Conservation (phyloP, 2,329 filamentous ascomycete species). For the Lecanoromycetidae sp. region DNA sequence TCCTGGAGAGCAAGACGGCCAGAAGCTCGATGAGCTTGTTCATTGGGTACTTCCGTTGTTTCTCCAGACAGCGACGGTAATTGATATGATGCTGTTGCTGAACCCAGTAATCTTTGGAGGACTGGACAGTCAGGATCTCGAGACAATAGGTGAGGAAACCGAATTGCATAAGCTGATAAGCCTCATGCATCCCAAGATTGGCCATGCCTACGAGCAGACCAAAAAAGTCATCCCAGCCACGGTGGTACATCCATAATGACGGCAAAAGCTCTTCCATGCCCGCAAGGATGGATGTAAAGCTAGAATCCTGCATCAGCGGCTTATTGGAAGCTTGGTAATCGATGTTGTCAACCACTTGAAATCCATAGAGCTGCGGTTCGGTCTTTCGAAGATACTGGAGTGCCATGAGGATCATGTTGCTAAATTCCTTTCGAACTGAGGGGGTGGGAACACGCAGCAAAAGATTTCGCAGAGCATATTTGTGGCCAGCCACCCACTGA, state of each 20-base stretch:
- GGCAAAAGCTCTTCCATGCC: slow-evolving; percentile 49
- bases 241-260: slow-evolving; percentile 47
- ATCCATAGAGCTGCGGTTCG: slow-evolving; percentile 21
- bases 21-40: slow-evolving; percentile 33
- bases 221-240: slow-evolving; percentile 69
- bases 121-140: slow-evolving; percentile 50
- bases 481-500: slow-evolving; percentile 47
- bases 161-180: slow-evolving; percentile 46
- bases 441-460: slow-evolving; percentile 49
- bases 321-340: not conserved
- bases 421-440: slow-evolving; percentile 42
- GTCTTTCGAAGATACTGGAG: slow-evolving; percentile 38
- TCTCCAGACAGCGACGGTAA: slow-evolving; percentile 33
- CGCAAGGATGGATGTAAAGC: slow-evolving; percentile 23
- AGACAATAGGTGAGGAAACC: slow-evolving; percentile 49
- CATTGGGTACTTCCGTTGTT: slow-evolving; percentile 35
- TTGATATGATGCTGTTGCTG: slow-evolving; percentile 36
- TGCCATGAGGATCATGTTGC: slow-evolving; percentile 41
- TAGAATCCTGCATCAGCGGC: not conserved
- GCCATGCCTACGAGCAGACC: slow-evolving; percentile 56
- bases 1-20: slow-evolving; percentile 26
- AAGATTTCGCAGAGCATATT: slow-evolving; percentile 50
- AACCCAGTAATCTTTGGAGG: slow-evolving; percentile 36
- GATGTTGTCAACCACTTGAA: slow-evolving; percentile 1
- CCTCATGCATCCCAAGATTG: slow-evolving; percentile 47